Base-by-base conservation (phyloP, 2,329 filamentous ascomycete species). In the Harringtonia lauricola region DNA sequence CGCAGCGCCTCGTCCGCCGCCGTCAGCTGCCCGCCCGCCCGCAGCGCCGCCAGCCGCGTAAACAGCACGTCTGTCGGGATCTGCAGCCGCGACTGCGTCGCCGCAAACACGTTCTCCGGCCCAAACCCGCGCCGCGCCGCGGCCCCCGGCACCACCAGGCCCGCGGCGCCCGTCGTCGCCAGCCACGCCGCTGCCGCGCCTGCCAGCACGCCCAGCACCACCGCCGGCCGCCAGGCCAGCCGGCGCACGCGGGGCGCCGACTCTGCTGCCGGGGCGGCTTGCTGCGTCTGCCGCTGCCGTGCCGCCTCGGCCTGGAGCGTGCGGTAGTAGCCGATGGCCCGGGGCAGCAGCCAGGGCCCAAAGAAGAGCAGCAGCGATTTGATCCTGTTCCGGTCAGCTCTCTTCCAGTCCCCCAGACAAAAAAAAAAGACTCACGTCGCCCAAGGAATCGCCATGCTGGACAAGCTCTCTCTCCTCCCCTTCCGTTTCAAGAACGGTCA, bases 61-160 rank as follows among this genome's bases (percentile, higher is more conserved):
- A 95, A 92, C 48, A 96, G 72, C 29, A 94, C 81, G 57, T 90
- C 85, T 35, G 77, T 81, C n/a, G 87, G 81, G 35, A 85, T 90
- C 55, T 88, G 84, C 17, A 96, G 77, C 29, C 89, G 85, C 41
- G 86, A 92, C 45, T 79, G 71, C 1, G 90, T 95, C 17, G 69
- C 62, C 26, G 62, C 57, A 70, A 96, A 95, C 60, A 96, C 68
- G 64, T 95, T 95, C 58, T 86, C 79, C 5, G 80, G 54, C 41
- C 85, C 61, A 52, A 74, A n/a, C n/a, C n/a, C n/a, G n/a, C n/a
- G n/a, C n/a, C n/a, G 56, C 59, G 76, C 72, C 47, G 79, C 57
- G 52, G 76, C 33, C 14, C 15, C 18, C 17, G 43, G 44, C 17
- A 49, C 26, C 7, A 46, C 30, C 31, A 46, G 24, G 43, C 48